Evolutionary conservation across 2,329 filamentous ascomycete genomes (phyloP), one percentile per base, ranked within the genome.

Genomic region (Fusarium euwallaceae): DNA sequence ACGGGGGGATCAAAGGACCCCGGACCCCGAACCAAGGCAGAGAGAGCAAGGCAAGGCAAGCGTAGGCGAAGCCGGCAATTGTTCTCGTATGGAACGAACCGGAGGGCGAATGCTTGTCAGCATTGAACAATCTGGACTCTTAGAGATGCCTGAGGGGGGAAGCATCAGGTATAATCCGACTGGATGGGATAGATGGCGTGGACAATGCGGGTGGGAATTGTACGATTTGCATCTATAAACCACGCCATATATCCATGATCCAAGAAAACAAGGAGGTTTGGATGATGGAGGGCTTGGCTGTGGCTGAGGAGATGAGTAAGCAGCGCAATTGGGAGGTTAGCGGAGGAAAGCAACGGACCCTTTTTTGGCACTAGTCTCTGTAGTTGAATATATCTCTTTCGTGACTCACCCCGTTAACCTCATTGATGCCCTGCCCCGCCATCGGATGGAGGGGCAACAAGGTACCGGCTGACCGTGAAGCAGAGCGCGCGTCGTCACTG

Each of bases 401-500:
- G 14, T 43, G 27, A 55, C 34, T 10, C 9, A 17, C 20, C 6
- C 51, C 62, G 59, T 29, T 74, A 74, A 24, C 39, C 5, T 22
- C 20, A 75, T 75, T 60, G 20, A 27, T 53, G 43, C 53, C 34
- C 41, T 62, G 56, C 74, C 74, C 71, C 74, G 63, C 74, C 71
- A 75, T 70, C 61, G 64, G 65, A 75, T 76, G 73, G 74, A 74
- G 74, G 74, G 74, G 73, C 74, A 76, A 71, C 72, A 74, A 74
- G 72, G 71, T 74, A 74, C 72, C 37, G 36, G 53, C 53, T 51
- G 63, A 20, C n/a, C 27, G 14, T 67, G 45, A 51, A 64, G 61
- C 56, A 6, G 2, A 24, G 64, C 59, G 32, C 62, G 72, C 73
- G 73, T 74, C 64, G 73, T 76, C 73, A 76, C 66, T 73, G 65